A percentile compares a stretch with the other conserved stretches of the same genome.
Evolutionary conservation across 192 early-diverging fungal species (phyloP).

Genomic region (Gorgonomyces haynaldii): DNA sequence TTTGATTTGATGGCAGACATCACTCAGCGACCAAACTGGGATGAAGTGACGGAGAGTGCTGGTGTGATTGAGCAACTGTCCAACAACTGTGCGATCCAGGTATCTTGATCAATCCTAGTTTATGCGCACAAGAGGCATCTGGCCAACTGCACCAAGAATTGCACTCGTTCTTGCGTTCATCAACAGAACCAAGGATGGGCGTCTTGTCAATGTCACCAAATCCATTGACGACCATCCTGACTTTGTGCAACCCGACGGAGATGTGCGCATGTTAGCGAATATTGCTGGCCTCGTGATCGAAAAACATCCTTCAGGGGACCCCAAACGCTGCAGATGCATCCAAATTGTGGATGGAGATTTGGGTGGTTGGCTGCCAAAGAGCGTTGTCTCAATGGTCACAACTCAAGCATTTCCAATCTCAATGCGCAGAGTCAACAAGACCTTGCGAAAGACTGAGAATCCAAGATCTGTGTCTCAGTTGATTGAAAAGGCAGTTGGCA

Average conservation of each 20-base stretch:
- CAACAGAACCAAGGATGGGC: constrained; percentile 2
- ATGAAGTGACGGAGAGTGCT: constrained; percentile 24
- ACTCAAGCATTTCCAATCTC: constrained; percentile 26
- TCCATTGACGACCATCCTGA: constrained; percentile 23
- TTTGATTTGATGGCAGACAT: constrained; percentile 31
- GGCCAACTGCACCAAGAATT: constrained; percentile 26
- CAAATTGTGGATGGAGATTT: constrained; percentile 36
- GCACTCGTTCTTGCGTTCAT: constrained; percentile 24
- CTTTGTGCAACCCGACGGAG: constrained; percentile 5
- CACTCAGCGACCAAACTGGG: constrained; percentile 18
- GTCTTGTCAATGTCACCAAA: constrained; percentile 28
- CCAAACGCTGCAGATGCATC: constrained; percentile 8
- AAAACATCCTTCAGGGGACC: constrained; percentile 9
- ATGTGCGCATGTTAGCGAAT: constrained; percentile 25
- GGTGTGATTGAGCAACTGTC: constrained; percentile 18
- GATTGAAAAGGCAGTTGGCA: constrained; percentile 5
- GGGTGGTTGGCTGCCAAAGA: constrained; percentile 28
- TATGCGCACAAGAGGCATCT: constrained; percentile 33
- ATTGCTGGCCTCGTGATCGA: constrained; percentile 30
- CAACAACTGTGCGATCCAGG: constrained; percentile 13
- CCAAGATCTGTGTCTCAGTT: constrained; percentile 9
- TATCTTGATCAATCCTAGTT: constrained; percentile 15
- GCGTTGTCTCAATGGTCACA: constrained; percentile 24
- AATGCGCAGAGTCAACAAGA: constrained; percentile 25
- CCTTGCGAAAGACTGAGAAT: constrained; percentile 10